Percentiles rank a stretch among this genome's conserved stretches.
phyloP scores from a whole-genome alignment of 2,329 filamentous ascomycete species.

The Neoascochyta sp. region DNA sequence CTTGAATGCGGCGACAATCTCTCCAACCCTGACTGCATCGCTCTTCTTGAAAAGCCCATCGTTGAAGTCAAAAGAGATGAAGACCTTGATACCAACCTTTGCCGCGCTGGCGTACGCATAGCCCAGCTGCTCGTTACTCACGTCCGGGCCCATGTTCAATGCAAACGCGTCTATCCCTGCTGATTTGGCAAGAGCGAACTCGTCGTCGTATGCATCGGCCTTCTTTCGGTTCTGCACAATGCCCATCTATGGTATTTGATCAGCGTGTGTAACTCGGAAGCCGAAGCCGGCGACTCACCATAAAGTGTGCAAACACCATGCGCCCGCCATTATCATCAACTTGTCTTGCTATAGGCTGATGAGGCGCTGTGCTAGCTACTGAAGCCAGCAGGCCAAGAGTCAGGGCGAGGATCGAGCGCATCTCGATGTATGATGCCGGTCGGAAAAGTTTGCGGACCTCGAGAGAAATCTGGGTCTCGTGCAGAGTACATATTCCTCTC shows the following conservation, averaged over 20 bases:
- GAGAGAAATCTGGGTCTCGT: no score
- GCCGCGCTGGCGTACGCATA: constrained; percentile 6
- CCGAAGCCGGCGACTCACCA: constrained; percentile 18
- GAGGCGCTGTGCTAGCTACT: no score
- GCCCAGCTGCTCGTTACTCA: constrained; percentile 20
- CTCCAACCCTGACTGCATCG: constrained; percentile 14
- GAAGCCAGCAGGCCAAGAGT: no score
- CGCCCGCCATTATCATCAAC: no score
- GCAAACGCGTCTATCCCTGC: constrained; percentile 34
- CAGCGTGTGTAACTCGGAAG: no score
- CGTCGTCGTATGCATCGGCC: constrained; percentile 23
- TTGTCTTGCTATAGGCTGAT: no score
- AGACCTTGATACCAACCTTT: constrained; percentile 8
- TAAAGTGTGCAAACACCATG: constrained; percentile 31
- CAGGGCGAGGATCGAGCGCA: no score
- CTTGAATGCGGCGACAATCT: constrained; percentile 18
- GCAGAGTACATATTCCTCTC: no score
- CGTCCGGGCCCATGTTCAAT: constrained; percentile 27
- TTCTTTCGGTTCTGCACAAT: constrained; percentile 20
- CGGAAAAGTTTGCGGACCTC: no score
- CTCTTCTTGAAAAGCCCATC: constrained; percentile 9
- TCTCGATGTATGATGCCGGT: no score
- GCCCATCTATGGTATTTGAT: constrained; percentile 19
- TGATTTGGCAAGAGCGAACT: constrained; percentile 20
- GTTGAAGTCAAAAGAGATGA: constrained; percentile 16